Conservation (phyloP, 176 grass and related monocot genomes). For the Phoenix dactylifera region DNA sequence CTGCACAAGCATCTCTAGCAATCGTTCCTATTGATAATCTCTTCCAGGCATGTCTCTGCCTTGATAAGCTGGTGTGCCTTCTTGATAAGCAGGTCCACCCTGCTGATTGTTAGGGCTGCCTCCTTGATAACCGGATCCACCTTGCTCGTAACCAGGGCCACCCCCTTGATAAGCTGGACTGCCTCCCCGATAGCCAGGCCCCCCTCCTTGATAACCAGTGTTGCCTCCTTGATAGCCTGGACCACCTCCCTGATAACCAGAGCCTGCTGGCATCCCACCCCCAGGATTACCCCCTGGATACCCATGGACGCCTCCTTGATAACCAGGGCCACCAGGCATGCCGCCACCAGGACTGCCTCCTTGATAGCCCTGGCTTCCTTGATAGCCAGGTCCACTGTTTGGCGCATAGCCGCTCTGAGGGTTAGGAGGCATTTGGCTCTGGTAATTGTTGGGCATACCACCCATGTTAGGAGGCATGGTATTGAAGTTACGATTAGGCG, state of each 20-base stretch:
- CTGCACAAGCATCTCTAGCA: background rate
- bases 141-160: conserved; percentile 22
- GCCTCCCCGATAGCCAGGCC: background rate
- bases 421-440: conserved; percentile 27
- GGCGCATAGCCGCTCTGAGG: conserved; percentile 25
- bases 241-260: background rate
- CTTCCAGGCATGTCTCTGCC: conserved; percentile 42
- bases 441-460: conserved; percentile 26
- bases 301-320: conserved; percentile 31
- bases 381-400: conserved; percentile 26
- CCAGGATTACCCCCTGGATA: conserved; percentile 41
- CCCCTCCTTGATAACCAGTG: conserved; percentile 8
- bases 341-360: background rate
- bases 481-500: background rate
- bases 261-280: conserved; percentile 19
- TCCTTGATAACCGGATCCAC: conserved; percentile 11
- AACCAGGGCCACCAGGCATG: conserved; percentile 24
- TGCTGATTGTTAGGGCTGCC: conserved; percentile 11
- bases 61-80: background rate
- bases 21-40: conserved; percentile 35
- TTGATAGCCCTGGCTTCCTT: conserved; percentile 22
- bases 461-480: conserved; percentile 11
- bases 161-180: conserved; percentile 23
- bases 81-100: background rate
- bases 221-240: conserved; percentile 27